A percentile compares a stretch with the other conserved stretches of the same genome.
These are phyloP conservation scores for Penicillium simplicissimum DNA, from an alignment of 495 filamentous ascomycete species.

Conservation along the genomic window DNA sequence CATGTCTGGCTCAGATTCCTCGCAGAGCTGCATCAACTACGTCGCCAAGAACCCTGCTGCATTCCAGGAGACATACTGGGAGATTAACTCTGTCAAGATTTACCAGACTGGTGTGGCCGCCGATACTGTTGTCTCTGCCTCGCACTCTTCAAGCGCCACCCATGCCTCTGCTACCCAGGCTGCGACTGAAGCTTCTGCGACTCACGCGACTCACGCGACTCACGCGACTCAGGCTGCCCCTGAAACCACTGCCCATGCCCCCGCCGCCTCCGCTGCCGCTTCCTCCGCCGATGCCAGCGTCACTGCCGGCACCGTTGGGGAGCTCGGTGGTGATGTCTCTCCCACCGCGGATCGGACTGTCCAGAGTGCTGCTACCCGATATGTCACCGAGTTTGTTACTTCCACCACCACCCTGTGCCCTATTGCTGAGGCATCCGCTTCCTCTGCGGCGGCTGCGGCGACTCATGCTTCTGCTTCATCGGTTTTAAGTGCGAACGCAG, in stretches of 20 bases:
- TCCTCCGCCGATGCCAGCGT: not conserved
- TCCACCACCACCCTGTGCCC: constrained; percentile 20
- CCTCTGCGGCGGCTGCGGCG: not conserved
- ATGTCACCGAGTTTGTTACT: constrained; percentile 21
- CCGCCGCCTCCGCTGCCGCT: not conserved
- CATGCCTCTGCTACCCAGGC: not conserved
- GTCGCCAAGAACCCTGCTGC: constrained; percentile 63
- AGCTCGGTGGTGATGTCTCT: constrained; percentile 4
- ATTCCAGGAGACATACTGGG: constrained; percentile 68
- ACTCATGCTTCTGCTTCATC: not conserved
- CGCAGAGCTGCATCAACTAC: constrained; percentile 58
- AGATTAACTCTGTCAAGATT: constrained; percentile 68
- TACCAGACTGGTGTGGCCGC: constrained; percentile 46
- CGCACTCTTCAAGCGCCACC: not conserved
- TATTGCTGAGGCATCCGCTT: not conserved
- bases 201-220: not conserved
- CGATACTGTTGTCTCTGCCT: constrained; percentile 4
- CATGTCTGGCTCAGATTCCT: constrained; percentile 36
- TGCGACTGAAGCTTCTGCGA: constrained; percentile 4
- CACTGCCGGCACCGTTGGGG: constrained; percentile 4
- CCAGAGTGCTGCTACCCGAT: constrained; percentile 10
- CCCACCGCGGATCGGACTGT: not conserved
- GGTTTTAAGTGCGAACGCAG: constrained; percentile 7
- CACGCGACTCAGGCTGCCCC: constrained; percentile 4
- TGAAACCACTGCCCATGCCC: constrained; percentile 4